Base-by-base conservation (phyloP, 345 rosid species). In the Lepidium sativum region DNA sequence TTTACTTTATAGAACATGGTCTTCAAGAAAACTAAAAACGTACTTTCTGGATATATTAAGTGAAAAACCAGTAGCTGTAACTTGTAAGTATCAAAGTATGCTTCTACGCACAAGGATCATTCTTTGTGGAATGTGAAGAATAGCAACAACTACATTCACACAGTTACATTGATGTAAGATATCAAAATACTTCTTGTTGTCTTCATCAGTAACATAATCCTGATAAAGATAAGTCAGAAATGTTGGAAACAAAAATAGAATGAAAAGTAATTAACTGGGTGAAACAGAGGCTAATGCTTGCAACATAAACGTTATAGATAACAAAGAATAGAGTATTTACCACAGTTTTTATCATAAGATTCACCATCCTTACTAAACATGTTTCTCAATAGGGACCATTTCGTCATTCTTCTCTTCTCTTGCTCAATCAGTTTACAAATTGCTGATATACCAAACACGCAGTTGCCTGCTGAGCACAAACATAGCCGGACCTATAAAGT, bases 401-500 rank as follows among this genome's bases (percentile, higher is more conserved):
- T 42, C 6, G 1, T 14, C 34, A 43, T 53, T 62, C 35, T 15
- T 53, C 60, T 54, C 8, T 8, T 42, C 16, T 12, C 25, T 59
- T 1, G 14, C 10, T 5, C 51, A 41, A 41, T 41, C 37, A 41
- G 39, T 41, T 41, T 9, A 27, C 11, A 14, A 9, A 56, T 25
- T 27, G 25, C 50, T 8, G 0, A 9, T 40, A 54, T 6, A 35
- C 35, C 48, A 57, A 23, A 14, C 29, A 6, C 35, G 15, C 9
- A 50, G 49, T 50, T 38, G 48, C 62, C 20, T 42, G 44, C 23
- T n/a, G n/a, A n/a, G n/a, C n/a, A 35, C 16, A 38, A 49, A 13
- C 40, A 63, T 25, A 43, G 12, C 25, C 8, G 34, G 10, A 32
- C 70, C 70, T 66, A 66, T 54, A 54, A n/a, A 35, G 33, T 41